Evolutionary conservation across 345 rosid genomes (phyloP).

Genomic region (Gossypium arboreum): DNA sequence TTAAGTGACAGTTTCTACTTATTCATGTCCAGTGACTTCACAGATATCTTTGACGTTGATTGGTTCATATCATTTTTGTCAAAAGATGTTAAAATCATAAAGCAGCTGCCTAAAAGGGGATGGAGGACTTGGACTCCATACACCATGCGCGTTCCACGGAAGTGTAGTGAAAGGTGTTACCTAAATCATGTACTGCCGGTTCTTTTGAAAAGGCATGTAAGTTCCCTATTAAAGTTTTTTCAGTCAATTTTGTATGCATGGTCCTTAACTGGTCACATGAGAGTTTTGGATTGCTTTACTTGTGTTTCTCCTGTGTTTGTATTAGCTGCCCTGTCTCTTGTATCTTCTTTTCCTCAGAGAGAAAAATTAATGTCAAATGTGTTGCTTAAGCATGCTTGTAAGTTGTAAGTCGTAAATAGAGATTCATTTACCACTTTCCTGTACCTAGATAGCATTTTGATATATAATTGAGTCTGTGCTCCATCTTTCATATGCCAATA

Average conservation of each 20-base stretch:
- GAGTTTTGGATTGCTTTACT: not conserved
- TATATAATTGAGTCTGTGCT: not conserved
- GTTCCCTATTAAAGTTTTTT: constrained; percentile 37
- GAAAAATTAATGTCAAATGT: not conserved
- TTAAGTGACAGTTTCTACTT: constrained; percentile 9
- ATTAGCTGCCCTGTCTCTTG: not conserved
- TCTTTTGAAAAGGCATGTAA: constrained; percentile 99
- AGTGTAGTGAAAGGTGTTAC: constrained; percentile 90
- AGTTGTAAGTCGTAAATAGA: not conserved
- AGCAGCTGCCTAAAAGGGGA: constrained; percentile 66
- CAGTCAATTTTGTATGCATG: not conserved
- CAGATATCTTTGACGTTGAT: constrained; percentile 76
- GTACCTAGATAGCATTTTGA: not conserved
- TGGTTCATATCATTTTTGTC: constrained; percentile 73
- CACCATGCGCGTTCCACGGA: constrained; percentile 88
- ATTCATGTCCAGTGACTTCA: constrained; percentile 59
- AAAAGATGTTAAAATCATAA: constrained; percentile 86
- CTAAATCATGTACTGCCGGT: constrained; percentile 74
- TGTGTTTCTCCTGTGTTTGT: not conserved
- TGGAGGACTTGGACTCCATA: constrained; percentile 52
- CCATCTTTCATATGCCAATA: not conserved
- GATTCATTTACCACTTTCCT: not conserved
- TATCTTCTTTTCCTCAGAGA: not conserved
- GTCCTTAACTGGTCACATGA: not conserved
- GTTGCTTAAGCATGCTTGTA: not conserved